Evolutionary conservation across 345 rosid genomes (phyloP).

Genomic region (Aurinia saxatilis): DNA sequence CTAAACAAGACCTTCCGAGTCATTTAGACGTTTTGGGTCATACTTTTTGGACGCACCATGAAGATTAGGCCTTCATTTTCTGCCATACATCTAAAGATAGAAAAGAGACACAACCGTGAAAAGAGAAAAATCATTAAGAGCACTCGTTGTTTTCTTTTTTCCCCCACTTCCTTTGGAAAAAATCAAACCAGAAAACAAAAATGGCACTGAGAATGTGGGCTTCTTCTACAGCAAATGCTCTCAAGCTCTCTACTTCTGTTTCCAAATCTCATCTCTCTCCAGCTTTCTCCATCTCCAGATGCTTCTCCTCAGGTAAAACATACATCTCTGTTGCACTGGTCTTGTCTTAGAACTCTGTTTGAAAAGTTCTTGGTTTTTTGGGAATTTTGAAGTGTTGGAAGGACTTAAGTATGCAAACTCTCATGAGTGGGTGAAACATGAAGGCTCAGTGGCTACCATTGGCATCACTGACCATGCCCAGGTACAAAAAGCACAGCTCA

Average conservation of each 20-base stretch:
- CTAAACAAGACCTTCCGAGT: background rate
- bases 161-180: conserved; percentile 14
- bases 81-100: conserved; percentile 72
- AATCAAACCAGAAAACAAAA: background rate
- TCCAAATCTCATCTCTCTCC: conserved; percentile 37
- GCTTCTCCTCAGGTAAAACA: conserved; percentile 65
- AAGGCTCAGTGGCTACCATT: conserved; percentile 72
- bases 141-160: background rate
- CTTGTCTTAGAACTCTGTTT: background rate
- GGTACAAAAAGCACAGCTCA: conserved; percentile 33
- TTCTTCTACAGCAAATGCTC: conserved; percentile 88
- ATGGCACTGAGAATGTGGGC: conserved; percentile 98
- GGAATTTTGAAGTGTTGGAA: conserved; percentile 62
- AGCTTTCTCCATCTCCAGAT: conserved; percentile 49
- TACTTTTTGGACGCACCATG: conserved; percentile 5
- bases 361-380: background rate
- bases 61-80: conserved; percentile 71
- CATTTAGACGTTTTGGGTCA: background rate
- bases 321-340: conserved; percentile 4
- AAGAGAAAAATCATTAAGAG: background rate
- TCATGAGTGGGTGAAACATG: conserved; percentile 96
- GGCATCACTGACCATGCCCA: conserved; percentile 98
- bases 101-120: conserved; percentile 4
- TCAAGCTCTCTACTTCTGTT: conserved; percentile 47
- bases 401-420: conserved; percentile 87